Evolutionary conservation across 495 filamentous ascomycete genomes (phyloP), one percentile per base, ranked within the genome.

Genomic region (Sphaerosporella brunnea): DNA sequence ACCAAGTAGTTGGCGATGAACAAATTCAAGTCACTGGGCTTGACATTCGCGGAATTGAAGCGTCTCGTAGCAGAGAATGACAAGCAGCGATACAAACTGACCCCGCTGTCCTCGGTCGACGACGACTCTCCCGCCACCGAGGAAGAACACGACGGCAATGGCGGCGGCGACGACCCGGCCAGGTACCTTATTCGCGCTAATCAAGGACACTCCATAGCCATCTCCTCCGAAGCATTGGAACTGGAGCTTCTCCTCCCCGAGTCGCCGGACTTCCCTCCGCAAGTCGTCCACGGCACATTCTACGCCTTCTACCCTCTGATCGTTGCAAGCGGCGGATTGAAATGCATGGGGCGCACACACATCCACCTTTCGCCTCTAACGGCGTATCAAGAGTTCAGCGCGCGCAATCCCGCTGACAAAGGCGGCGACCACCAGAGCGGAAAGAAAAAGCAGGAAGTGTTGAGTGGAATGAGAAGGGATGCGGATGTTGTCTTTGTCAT

Each of bases 11-110:
- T 95, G 43, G 63, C 69, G 63, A 85, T 76, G 71, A 71, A 68
- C 38, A 78, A 75, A 50, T 65, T 92, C 47, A 74, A 73, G 49
- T 74, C 73, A 4, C 68, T 92, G 3, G 65, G 79, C 43, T 71
- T 79, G 10, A 80, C 80, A 13, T 74, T 95, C 59, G 56, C 68
- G 10, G 87, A 93, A 54, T 74, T 97, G 59, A 60, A 69, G 25
- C 47, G 66, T n/a, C 70, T 80, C 30, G 88, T 95, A 34, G 62
- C 65, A 7, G 69, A 69, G 18, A 87, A 82, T 52, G 84, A 90
- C 58, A 97, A 97, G 62, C 81, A 96, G 62, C 84, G 90, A 18
- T 97, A 93, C 69, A 71, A n/a, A n/a, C n/a, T n/a, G n/a, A n/a
- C n/a, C n/a, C n/a, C n/a, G n/a, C n/a, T n/a, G n/a, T n/a, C n/a